A percentile compares a stretch with the other conserved stretches of the same genome.
These are phyloP conservation scores for Cochliopodium minus DNA, from an alignment of 208 protist species.

Conservation along the genomic window DNA sequence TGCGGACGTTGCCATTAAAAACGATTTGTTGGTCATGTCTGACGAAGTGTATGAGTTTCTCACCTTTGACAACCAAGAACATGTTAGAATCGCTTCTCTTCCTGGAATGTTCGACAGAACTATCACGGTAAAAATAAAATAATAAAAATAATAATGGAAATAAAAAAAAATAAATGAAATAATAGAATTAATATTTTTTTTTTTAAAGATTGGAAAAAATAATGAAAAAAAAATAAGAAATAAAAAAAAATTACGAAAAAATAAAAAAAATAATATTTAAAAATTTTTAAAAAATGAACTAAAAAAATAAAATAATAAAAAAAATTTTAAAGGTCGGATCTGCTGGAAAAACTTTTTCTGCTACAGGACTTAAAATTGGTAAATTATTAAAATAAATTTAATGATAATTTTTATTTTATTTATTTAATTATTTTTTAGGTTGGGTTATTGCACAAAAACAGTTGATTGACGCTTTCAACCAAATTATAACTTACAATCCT, in stretches of 20 bases:
- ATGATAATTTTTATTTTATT: neutral
- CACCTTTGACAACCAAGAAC: slow-evolving; percentile 37
- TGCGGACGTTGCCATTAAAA: slow-evolving; percentile 40
- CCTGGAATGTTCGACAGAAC: slow-evolving; percentile 65
- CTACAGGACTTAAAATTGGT: slow-evolving; percentile 49
- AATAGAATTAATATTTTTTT: too few relatives aligned
- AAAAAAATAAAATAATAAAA: too few relatives aligned
- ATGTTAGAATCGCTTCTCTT: slow-evolving; percentile 45
- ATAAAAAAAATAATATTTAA: too few relatives aligned
- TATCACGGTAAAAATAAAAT: too few relatives aligned
- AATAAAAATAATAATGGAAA: too few relatives aligned
- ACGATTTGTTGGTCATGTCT: slow-evolving; percentile 40
- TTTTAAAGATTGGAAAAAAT: too few relatives aligned
- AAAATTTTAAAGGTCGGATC: too few relatives aligned
- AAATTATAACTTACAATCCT: slow-evolving; percentile 47
- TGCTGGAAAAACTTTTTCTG: slow-evolving; percentile 68
- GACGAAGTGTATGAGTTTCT: slow-evolving; percentile 74
- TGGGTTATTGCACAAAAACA: slow-evolving; percentile 42
- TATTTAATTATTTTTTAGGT: too few relatives aligned
- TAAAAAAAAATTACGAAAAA: too few relatives aligned
- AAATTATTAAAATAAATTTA: neutral
- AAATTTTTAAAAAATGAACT: too few relatives aligned
- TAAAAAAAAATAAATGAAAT: too few relatives aligned
- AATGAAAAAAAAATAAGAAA: too few relatives aligned
- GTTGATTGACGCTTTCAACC: slow-evolving; percentile 28